Evolutionary conservation across 169 alveolate genomes (phyloP).

Genomic region (Eimeria brunetti): DNA sequence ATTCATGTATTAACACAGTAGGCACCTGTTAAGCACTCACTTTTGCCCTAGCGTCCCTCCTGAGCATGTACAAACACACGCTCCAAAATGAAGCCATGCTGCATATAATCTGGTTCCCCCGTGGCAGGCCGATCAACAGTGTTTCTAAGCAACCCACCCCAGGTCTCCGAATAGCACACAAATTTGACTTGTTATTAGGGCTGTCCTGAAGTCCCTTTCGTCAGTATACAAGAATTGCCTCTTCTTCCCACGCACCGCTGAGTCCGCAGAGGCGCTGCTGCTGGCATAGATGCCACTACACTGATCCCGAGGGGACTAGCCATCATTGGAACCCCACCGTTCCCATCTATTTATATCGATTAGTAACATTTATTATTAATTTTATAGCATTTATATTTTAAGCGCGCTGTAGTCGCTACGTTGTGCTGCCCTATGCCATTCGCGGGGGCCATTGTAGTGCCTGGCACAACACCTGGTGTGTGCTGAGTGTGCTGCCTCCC

Average conservation of each 20-base stretch:
- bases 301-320: neutral
- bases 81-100: no score
- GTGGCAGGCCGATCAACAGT: no score
- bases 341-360: neutral
- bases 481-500: conserved; percentile 47
- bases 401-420: neutral
- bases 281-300: neutral
- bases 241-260: neutral
- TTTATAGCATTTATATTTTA: neutral
- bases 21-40: no score
- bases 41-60: no score
- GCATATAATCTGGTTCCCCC: no score
- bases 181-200: no score
- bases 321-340: neutral
- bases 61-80: no score
- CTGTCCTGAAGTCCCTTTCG: no score
- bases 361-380: neutral
- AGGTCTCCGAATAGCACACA: no score
- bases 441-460: neutral
- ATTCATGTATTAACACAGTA: no score
- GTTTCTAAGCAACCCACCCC: no score
- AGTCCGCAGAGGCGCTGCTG: neutral
- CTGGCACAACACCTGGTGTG: conserved; percentile 25
- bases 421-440: neutral
- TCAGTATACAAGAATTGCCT: no score